Percentiles rank a stretch among this genome's conserved stretches.
Evolutionary conservation across 257 asterid species (phyloP).

Genomic region (Ilex aquifolium): DNA sequence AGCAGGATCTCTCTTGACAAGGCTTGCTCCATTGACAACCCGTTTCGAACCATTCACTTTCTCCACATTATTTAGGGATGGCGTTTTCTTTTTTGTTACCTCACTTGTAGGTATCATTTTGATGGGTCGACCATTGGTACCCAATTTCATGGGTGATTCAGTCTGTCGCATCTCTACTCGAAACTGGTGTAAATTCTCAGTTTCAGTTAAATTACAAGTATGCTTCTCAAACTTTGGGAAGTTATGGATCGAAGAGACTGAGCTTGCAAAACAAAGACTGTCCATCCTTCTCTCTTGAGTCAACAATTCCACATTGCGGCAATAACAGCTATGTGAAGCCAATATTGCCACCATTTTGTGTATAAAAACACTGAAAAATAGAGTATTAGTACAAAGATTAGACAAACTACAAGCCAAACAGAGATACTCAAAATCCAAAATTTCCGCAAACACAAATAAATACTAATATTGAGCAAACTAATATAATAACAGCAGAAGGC

Average conservation of each 20-base stretch:
- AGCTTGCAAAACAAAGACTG: constrained; percentile 44
- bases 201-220: constrained; percentile 14
- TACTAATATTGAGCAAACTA: background rate
- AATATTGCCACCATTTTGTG: constrained; percentile 56
- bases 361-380: constrained; percentile 24
- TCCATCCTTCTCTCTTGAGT: constrained; percentile 35
- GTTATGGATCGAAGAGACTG: constrained; percentile 28
- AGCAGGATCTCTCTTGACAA: constrained; percentile 43
- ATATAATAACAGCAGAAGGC: background rate
- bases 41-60: constrained; percentile 41
- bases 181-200: constrained; percentile 20
- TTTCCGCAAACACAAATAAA: background rate
- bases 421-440: background rate
- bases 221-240: constrained; percentile 20
- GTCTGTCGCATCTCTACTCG: constrained; percentile 51
- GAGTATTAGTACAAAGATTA: background rate
- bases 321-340: constrained; percentile 64
- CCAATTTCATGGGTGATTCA: constrained; percentile 40
- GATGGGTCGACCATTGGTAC: constrained; percentile 51
- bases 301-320: constrained; percentile 37
- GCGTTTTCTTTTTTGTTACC: constrained; percentile 29
- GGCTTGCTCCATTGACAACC: constrained; percentile 25
- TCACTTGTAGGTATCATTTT: constrained; percentile 75
- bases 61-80: constrained; percentile 22
- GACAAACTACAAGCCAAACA: background rate